These are phyloP conservation scores for Arabidopsis suecica DNA, from an alignment of 345 rosid genomes.

Conservation along the genomic window DNA sequence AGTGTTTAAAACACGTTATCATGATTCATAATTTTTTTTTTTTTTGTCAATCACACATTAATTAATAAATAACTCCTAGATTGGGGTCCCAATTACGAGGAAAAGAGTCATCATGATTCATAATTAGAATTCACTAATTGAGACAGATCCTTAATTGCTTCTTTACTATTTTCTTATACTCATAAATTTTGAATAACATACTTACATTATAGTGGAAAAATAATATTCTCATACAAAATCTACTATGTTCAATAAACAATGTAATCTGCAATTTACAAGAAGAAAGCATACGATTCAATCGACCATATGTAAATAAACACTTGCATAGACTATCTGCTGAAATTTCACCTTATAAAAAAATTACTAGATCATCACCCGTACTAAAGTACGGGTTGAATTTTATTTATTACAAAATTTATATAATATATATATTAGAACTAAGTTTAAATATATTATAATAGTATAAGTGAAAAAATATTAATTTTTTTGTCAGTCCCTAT, in stretches of 20 bases:
- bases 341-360: too few species aligned
- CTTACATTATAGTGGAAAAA: background rate
- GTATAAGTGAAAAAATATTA: too few species aligned
- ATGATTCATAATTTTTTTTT: background rate
- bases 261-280: background rate
- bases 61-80: too few species aligned
- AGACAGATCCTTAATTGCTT: background rate
- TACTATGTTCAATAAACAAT: background rate
- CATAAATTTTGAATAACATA: background rate
- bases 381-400: too few species aligned
- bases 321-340: background rate
- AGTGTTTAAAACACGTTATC: conserved; percentile 15
- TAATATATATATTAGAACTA: too few species aligned
- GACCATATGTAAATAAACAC: background rate
- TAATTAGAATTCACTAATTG: background rate
- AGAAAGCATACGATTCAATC: background rate
- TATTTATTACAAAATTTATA: too few species aligned
- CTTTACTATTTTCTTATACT: too few species aligned
- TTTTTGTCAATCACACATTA: too few species aligned
- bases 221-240: background rate
- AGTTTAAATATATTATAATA: too few species aligned
- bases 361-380: too few species aligned
- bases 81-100: too few species aligned
- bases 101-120: conserved; percentile 19
- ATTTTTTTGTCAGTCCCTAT: too few species aligned